These are phyloP conservation scores for Ilex paraguariensis DNA, from an alignment of 305 asterid genomes.

Conservation along the genomic window DNA sequence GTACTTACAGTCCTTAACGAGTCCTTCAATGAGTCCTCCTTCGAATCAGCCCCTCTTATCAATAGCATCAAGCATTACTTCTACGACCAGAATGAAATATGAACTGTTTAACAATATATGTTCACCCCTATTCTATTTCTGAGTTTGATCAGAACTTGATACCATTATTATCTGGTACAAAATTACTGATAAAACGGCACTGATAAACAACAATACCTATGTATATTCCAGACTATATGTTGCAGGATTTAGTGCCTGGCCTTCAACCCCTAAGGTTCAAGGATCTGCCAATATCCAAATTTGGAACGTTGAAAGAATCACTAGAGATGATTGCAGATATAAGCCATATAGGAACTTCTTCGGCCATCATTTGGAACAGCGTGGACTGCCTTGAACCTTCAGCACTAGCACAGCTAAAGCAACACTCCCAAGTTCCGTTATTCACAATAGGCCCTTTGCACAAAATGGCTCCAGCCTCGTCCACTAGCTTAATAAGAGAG, in stretches of 20 bases:
- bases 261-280: conserved; percentile 7
- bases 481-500: conserved; percentile 14
- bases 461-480: conserved; percentile 8
- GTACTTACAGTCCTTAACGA: too few relatives aligned
- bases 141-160: too few relatives aligned
- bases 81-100: too few relatives aligned
- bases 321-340: not conserved
- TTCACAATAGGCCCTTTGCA: conserved; percentile 20
- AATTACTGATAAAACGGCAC: too few relatives aligned
- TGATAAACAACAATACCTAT: too few relatives aligned
- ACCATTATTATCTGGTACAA: too few relatives aligned
- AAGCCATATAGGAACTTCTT: not conserved
- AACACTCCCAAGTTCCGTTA: conserved; percentile 11
- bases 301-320: conserved; percentile 1
- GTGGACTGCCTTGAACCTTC: conserved; percentile 10
- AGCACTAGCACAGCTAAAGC: conserved; percentile 3
- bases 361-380: conserved; percentile 16
- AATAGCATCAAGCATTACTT: too few relatives aligned
- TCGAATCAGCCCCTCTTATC: too few relatives aligned
- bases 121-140: too few relatives aligned
- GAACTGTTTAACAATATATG: too few relatives aligned
- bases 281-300: conserved; percentile 5
- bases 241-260: conserved; percentile 14
- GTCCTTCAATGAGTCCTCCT: too few relatives aligned
- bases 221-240: conserved; percentile 1